phyloP scores from a whole-genome alignment of 768 basidiomycete genomes.

The Boletus subparvulus region DNA sequence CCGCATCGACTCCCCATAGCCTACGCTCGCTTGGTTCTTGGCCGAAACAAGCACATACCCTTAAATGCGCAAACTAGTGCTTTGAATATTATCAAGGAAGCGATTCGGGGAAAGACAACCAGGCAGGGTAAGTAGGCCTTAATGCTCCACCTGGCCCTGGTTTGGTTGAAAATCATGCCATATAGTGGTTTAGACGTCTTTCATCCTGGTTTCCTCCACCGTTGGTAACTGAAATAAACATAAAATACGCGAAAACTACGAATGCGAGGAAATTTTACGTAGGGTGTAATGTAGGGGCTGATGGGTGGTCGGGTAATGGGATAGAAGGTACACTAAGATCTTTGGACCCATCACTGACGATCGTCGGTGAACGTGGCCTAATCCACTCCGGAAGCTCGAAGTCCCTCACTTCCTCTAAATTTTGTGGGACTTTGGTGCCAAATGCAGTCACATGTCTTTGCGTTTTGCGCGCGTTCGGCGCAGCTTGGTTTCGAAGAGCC shows the following conservation, averaged over 20 bases:
- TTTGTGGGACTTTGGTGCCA: conserved; percentile 54
- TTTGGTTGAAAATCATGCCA: background rate
- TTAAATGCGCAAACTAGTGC: conserved; percentile 40
- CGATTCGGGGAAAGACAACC: conserved; percentile 6
- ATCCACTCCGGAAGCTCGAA: conserved; percentile 62
- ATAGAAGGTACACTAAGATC: conserved; percentile 1
- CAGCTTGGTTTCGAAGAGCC: conserved; percentile 48
- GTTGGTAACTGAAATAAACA: conserved; percentile 28
- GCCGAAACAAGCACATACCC: conserved; percentile 42
- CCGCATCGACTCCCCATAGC: conserved; percentile 38
- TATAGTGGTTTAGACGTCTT: conserved; percentile 13
- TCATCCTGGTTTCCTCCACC: background rate
- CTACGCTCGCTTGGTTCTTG: conserved; percentile 44
- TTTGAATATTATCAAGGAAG: conserved; percentile 37
- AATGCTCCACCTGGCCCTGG: background rate
- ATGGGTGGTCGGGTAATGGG: conserved; percentile 1
- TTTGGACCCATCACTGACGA: conserved; percentile 2
- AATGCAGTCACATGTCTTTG: conserved; percentile 58
- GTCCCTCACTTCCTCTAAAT: conserved; percentile 48
- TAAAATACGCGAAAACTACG: conserved; percentile 26
- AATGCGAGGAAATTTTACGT: conserved; percentile 4
- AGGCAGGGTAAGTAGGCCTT: conserved; percentile 11
- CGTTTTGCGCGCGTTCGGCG: conserved; percentile 47
- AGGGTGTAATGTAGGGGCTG: conserved; percentile 14
- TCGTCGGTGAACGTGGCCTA: conserved; percentile 22